These are phyloP conservation scores for Pyrenophora seminiperda DNA, from an alignment of 2,329 filamentous ascomycete species.

Conservation along the genomic window DNA sequence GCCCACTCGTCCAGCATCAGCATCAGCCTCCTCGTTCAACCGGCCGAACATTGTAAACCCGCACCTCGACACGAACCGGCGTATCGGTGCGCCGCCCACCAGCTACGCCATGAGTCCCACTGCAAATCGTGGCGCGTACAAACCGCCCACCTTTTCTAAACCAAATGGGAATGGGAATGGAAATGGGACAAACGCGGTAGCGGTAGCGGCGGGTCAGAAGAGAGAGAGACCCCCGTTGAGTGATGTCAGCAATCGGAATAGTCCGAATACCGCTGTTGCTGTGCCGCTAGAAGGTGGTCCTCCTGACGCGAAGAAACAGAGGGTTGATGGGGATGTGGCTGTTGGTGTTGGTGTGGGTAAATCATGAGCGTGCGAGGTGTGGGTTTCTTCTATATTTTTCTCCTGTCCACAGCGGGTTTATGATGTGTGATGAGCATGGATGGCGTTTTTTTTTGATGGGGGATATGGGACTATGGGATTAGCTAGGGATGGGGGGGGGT, in stretches of 20 bases:
- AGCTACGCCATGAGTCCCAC: slow-evolving; percentile 49
- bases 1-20: slow-evolving; percentile 19
- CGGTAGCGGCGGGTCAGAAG: slow-evolving; percentile 21
- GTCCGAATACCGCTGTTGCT: slow-evolving; percentile 12
- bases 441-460: no score
- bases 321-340: slow-evolving; percentile 43
- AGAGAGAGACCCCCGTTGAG: slow-evolving; percentile 47
- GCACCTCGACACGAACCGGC: slow-evolving; percentile 52
- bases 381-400: no score
- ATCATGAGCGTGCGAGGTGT: no score
- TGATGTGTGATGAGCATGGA: no score
- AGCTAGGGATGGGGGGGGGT: no score
- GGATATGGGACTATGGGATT: no score
- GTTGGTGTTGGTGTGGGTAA: slow-evolving; percentile 6
- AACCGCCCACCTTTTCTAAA: slow-evolving; percentile 48
- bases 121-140: slow-evolving; percentile 53
- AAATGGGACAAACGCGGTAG: no score
- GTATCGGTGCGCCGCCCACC: slow-evolving; percentile 57
- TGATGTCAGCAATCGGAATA: slow-evolving; percentile 54
- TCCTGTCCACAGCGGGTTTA: no score
- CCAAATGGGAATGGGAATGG: slow-evolving; percentile 25
- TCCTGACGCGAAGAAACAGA: slow-evolving; percentile 50
- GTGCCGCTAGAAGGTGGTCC: no score
- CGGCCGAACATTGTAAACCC: slow-evolving; percentile 56
- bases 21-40: slow-evolving; percentile 20